phyloP scores from a whole-genome alignment of 768 basidiomycete species.

The Phaeotremella fagi region DNA sequence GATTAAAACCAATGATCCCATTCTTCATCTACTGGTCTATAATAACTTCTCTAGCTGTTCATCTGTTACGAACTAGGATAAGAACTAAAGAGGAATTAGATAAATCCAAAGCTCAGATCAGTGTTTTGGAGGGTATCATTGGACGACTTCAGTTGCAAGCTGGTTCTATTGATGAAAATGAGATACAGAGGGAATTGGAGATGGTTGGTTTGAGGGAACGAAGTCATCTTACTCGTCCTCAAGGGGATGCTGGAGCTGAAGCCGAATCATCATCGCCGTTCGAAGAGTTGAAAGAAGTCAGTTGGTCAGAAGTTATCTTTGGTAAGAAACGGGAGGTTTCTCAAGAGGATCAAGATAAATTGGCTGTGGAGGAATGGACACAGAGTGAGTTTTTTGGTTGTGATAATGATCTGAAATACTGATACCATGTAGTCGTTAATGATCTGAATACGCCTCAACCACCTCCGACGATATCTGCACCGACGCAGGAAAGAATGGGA shows the following conservation, averaged over 20 bases:
- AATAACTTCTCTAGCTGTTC: conserved; percentile 41
- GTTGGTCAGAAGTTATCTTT: conserved; percentile 47
- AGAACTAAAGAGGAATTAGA: conserved; percentile 23
- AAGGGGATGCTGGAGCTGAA: conserved; percentile 15
- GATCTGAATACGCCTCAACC: background rate
- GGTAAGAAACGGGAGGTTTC: conserved; percentile 37
- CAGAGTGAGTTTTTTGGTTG: conserved; percentile 10
- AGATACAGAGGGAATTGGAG: conserved; percentile 45
- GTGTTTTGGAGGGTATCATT: conserved; percentile 41
- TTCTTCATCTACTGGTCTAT: conserved; percentile 46
- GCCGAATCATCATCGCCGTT: conserved; percentile 10
- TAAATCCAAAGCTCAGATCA: conserved; percentile 37
- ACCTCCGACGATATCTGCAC: background rate
- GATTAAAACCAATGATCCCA: conserved; percentile 40
- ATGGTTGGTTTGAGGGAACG: conserved; percentile 48
- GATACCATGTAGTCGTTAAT: background rate
- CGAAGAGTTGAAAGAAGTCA: conserved; percentile 25
- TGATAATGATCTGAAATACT: background rate
- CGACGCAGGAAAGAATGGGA: background rate
- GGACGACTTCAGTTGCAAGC: conserved; percentile 11
- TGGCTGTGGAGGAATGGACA: conserved; percentile 24
- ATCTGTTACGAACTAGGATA: conserved; percentile 33
- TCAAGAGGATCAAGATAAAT: conserved; percentile 20
- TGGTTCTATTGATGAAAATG: conserved; percentile 21
- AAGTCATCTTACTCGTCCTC: background rate